Evolutionary conservation across 441 rosid genomes (phyloP).

Genomic region (Pelargonium cotyledonis): DNA sequence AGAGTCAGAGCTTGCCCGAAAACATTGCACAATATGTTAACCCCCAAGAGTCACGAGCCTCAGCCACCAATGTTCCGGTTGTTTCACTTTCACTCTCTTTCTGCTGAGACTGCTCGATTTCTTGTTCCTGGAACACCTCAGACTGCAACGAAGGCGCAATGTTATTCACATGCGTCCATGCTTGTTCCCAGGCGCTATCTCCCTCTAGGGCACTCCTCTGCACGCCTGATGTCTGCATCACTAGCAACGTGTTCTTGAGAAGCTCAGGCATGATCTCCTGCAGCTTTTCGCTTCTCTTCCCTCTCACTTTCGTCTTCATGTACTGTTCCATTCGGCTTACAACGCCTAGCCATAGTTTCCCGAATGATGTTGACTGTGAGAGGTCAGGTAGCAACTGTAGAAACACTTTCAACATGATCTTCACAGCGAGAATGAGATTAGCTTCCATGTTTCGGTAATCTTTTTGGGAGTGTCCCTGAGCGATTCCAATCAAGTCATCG

Average conservation of each 20-base stretch:
- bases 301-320: constrained; percentile 70
- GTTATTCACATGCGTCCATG: constrained; percentile 83
- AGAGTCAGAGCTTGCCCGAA: not conserved
- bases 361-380: constrained; percentile 59
- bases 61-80: not conserved
- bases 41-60: not conserved
- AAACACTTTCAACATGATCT: constrained; percentile 66
- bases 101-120: constrained; percentile 30
- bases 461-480: constrained; percentile 67
- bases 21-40: not conserved
- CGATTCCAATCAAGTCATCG: constrained; percentile 77
- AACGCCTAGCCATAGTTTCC: constrained; percentile 86
- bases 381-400: constrained; percentile 61
- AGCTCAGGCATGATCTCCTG: constrained; percentile 72
- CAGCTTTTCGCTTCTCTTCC: constrained; percentile 72
- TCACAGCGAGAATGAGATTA: constrained; percentile 60
- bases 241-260: constrained; percentile 67
- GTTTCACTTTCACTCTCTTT: constrained; percentile 8
- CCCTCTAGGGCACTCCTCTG: constrained; percentile 71
- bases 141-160: constrained; percentile 61
- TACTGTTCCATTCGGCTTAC: constrained; percentile 79
- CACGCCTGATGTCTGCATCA: constrained; percentile 71
- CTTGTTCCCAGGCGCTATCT: constrained; percentile 82
- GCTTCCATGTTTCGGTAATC: constrained; percentile 88
- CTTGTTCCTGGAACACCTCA: constrained; percentile 68